Evolutionary conservation across 148 eudicot genomes (phyloP), one percentile per base, ranked within the genome.

Genomic region (Vaccinium myrtillus): DNA sequence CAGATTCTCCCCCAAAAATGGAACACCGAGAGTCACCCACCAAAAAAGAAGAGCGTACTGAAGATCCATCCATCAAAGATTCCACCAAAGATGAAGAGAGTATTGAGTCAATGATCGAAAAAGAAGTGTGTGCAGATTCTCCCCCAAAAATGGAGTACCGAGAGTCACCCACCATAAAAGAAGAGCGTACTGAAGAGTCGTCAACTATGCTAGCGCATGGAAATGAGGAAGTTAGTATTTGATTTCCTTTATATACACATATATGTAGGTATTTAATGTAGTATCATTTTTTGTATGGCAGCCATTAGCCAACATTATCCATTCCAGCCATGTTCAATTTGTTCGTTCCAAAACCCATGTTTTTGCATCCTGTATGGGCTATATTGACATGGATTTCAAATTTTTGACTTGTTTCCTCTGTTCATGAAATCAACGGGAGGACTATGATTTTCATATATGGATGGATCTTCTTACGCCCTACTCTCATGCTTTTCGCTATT

Each of bases 111-210:
- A 5, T 63, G 3, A 16, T 30, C 8, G 1, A 50, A 49, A 65
- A 51, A 12, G 76, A 77, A 63, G 30, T 49, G n/a, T 46, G 43
- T 14, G 12, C 13, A 1, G 46, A 74, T 21, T 84, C 76, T 32
- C 73, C 84, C 50, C 16, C 48, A 39, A 80, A 65, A 48, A 58
- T 32, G n/a, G 88, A 87, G 53, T 58, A 65, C 30, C 2, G 67
- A 16, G 55, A 58, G 32, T 71, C 81, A 23, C 69, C 36, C 3
- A 5, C 73, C 4, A 23, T 15, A 43, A 75, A 65, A 12, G 83
- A 80, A 73, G 51, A 2, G 50, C 23, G 8, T 10, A 16, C 50
- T 16, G 74, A 69, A 79, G 81, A 12, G 9, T 61, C 3, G 0
- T 53, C 65, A 27, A 73, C 71, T 82, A 53, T 32, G 50, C 75